Conservation (phyloP, 257 asterid genomes). For the Paraleonurus japonicus region DNA sequence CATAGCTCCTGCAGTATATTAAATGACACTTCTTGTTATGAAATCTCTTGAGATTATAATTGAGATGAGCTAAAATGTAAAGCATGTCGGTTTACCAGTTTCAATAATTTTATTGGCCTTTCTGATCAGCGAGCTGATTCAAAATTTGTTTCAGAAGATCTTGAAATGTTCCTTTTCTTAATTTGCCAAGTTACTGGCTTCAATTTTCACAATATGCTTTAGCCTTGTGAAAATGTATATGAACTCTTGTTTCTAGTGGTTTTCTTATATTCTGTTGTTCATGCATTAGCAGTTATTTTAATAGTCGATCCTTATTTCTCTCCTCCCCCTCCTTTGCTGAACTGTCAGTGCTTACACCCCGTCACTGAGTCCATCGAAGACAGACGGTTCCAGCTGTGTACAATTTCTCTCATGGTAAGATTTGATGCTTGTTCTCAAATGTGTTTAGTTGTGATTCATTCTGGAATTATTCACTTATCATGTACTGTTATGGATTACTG, state of each 20-base stretch:
- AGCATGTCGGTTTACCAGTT: neutral
- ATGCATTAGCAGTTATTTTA: slow-evolving; percentile 18
- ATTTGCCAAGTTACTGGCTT: neutral
- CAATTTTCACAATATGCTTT: slow-evolving; percentile 3
- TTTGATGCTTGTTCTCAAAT: neutral
- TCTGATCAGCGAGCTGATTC: neutral
- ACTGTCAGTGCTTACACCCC: slow-evolving; percentile 56
- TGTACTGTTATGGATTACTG: slow-evolving; percentile 5
- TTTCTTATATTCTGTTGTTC: slow-evolving; percentile 12
- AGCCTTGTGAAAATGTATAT: neutral
- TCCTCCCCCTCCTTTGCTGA: slow-evolving; percentile 25
- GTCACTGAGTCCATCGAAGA: slow-evolving; percentile 38
- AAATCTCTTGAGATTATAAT: neutral
- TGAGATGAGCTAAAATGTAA: slow-evolving; percentile 12
- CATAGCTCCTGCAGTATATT: neutral
- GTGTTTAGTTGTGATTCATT: neutral
- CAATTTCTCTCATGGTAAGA: slow-evolving; percentile 39
- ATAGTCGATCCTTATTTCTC: slow-evolving; percentile 19
- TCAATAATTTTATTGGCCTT: neutral
- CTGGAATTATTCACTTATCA: slow-evolving; percentile 9
- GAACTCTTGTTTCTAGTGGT: neutral
- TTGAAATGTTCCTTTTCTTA: slow-evolving; percentile 12
- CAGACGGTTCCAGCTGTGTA: slow-evolving; percentile 43
- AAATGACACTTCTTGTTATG: neutral
- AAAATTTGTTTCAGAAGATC: neutral